Evolutionary conservation across 1,284 basidiomycete genomes (phyloP), one percentile per base, ranked within the genome.

Genomic region (Austroboletus novae-zelandiae): DNA sequence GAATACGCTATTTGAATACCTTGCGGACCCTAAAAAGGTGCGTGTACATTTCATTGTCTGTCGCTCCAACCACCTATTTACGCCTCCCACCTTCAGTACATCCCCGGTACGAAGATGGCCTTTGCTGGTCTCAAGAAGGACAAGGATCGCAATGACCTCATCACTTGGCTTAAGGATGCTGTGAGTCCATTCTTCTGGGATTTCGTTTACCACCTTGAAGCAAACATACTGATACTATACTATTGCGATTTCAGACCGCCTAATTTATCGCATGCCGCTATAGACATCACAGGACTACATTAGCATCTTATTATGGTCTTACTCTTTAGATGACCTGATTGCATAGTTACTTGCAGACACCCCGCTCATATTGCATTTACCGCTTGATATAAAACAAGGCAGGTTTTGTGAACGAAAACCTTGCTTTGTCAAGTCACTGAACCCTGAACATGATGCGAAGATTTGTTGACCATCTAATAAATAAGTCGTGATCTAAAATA

Each of bases 51-150:
- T 0, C 1, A 14, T 35, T 29, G 20, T 8, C n/a, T 20, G 17
- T 11, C 4, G 14, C 7, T 35, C 3, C 29, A 11, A 30, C 25
- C 6, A 25, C 6, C 39, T 27, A 11, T 45, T 14, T 9, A 56
- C n/a, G 5, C 20, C 34, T 41, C 10, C 15, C 1, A 30, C 44
- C 45, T 54, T 5, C 53, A 91, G 87, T 94, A 94, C 78, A 96
- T 96, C 62, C 92, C 93, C 40, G 94, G 94, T 48, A 97, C 94
- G 53, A 96, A 96, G 80, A 96, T 96, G 94, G 94, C 94, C 55
- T 98, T 97, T 63, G 93, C 94, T 59, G 94, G 94, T 65, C 76
- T 98, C 69, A 97, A 97, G 86, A 97, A 97, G 83, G 89, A 91
- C 32, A 94, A 94, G 81, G 94, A 97, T 73, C 86, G 94, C 74